Conservation (phyloP, 331 rosid genomes). For the Prunus yedoensis region DNA sequence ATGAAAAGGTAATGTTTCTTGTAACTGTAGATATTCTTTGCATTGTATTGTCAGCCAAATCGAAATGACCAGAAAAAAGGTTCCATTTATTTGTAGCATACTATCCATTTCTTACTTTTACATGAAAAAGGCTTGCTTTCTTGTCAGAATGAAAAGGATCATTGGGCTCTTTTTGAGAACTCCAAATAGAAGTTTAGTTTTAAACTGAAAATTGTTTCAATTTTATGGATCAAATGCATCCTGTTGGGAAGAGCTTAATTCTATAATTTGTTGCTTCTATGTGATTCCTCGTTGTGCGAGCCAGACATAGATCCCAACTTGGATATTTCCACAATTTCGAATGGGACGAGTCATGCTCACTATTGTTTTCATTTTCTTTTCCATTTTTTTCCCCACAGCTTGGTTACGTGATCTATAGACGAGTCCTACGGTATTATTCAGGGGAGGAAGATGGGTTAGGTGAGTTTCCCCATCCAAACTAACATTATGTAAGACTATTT, state of each 20-base stretch:
- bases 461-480: slow-evolving; percentile 30
- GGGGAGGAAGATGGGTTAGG: slow-evolving; percentile 97
- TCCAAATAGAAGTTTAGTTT: neutral
- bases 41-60: neutral
- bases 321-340: neutral
- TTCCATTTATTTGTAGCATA: neutral
- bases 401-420: slow-evolving; percentile 82
- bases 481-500: neutral
- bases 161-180: neutral
- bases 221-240: neutral
- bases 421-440: slow-evolving; percentile 83
- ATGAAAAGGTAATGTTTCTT: slow-evolving; percentile 69
- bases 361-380: slow-evolving; percentile 9
- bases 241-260: neutral
- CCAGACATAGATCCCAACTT: neutral
- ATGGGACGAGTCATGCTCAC: slow-evolving; percentile 21
- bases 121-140: neutral
- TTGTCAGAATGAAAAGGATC: neutral
- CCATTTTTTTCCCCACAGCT: slow-evolving; percentile 49
- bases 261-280: neutral
- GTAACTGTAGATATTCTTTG: neutral
- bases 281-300: neutral
- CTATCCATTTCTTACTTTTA: neutral
- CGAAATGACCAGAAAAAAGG: neutral
- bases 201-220: neutral